Evolutionary conservation across 1,139 yeast genomes (phyloP), one percentile per base, ranked within the genome.

Genomic region (Geotrichum citri-aurantii): DNA sequence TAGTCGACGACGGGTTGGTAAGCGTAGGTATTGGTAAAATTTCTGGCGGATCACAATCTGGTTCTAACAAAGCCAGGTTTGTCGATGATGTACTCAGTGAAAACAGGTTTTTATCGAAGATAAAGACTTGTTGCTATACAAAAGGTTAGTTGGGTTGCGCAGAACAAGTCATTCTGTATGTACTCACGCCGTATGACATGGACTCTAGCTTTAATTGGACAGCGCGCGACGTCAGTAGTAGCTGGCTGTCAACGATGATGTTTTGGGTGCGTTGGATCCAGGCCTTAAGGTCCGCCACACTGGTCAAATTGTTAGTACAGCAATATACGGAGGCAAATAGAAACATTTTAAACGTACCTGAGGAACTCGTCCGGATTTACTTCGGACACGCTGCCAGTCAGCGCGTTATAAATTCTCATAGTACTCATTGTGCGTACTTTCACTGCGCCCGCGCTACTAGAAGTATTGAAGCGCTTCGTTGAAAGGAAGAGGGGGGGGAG

Each of bases 211-310:
- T 66, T 17, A 72, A 65, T 58, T 67, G 73, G 17, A 64, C 62
- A 24, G 73, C 59, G 23, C 69, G 67, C 3, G 66, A 63, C 5
- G 69, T 65, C 51, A 72, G 65, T 50, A 72, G 62, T 48, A 72
- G 65, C 61, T 72, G 69, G 53, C 65, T 61, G 26, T 63, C 65
- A 23, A 56, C 59, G 12, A 62, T 65, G n/a, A 72, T 64, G 2
- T 59, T 60, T 29, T 61, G 60, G 2, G 47, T 33, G 12, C 50
- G 53, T 23, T 55, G 58, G 27, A 70, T 60, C 61, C 62, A 61
- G 11, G 44, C 19, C 40, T 60, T 61, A 19, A 70, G 61, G 49
- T 64, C 65, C 21, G 62, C 66, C 26, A 69, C 57, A 48, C 66
- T 61, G 29, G 27, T 46, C 26, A 12, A 14, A 21, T 12, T 21